Conservation (phyloP, 2,329 filamentous ascomycete genomes). For the Penicillium sp. region DNA sequence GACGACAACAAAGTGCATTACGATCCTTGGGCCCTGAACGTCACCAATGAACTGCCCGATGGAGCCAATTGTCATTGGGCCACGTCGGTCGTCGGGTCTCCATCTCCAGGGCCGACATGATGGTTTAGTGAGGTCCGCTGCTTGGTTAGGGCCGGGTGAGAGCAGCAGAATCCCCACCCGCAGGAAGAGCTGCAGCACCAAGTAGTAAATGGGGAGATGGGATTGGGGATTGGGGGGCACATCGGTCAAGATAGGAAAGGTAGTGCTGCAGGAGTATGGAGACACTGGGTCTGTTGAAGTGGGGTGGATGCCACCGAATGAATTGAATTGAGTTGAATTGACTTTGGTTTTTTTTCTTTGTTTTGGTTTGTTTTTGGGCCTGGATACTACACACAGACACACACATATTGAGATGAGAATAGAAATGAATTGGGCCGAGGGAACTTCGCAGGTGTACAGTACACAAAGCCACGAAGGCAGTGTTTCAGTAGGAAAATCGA, state of each 20-base stretch:
- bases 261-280: conserved; percentile 22
- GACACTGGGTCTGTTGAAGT: conserved; percentile 25
- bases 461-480: conserved; percentile 5
- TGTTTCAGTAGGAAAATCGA: conserved; percentile 8
- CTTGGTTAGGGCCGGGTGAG: conserved; percentile 30
- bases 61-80: conserved; percentile 37
- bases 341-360: conserved; percentile 10
- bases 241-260: conserved; percentile 26
- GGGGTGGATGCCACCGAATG: conserved; percentile 30
- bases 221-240: conserved; percentile 20
- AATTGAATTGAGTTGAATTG: conserved; percentile 12
- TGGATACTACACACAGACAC: background rate
- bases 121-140: conserved; percentile 23
- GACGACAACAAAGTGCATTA: conserved; percentile 29
- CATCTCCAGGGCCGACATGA: conserved; percentile 26
- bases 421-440: background rate
- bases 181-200: conserved; percentile 31
- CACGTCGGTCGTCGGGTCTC: conserved; percentile 39
- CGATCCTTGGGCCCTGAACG: conserved; percentile 32
- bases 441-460: background rate
- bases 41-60: conserved; percentile 36
- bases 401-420: background rate
- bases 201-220: conserved; percentile 21
- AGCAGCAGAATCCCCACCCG: conserved; percentile 30
- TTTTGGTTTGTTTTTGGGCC: conserved; percentile 12